These are phyloP conservation scores for Malania oleifera DNA, from an alignment of 164 flowering plant genomes.

Conservation along the genomic window DNA sequence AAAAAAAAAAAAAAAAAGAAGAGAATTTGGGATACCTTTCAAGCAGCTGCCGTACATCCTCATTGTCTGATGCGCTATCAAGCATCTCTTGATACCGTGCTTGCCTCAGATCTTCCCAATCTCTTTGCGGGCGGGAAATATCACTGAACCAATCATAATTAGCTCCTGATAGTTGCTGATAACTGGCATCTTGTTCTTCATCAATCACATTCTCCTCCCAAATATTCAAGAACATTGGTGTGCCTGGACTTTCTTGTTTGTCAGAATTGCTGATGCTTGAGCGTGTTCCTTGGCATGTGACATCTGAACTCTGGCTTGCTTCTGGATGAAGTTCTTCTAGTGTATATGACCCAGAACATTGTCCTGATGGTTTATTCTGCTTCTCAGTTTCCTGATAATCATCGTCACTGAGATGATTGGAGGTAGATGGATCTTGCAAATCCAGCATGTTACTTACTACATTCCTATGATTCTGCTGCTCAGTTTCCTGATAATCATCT, in stretches of 20 bases:
- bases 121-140: constrained; percentile 49
- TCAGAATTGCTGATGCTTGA: constrained; percentile 15
- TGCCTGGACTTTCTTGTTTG: constrained; percentile 18
- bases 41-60: constrained; percentile 63
- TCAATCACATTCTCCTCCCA: constrained; percentile 15
- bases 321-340: constrained; percentile 25
- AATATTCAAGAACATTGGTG: neutral
- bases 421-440: constrained; percentile 9
- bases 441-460: constrained; percentile 5
- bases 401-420: constrained; percentile 13
- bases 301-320: constrained; percentile 16
- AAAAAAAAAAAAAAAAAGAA: neutral
- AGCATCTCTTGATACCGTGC: constrained; percentile 60
- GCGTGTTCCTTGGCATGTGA: constrained; percentile 17
- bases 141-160: constrained; percentile 42
- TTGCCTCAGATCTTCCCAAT: constrained; percentile 56
- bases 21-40: constrained; percentile 39
- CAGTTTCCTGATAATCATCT: constrained; percentile 16
- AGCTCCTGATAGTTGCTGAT: constrained; percentile 10
- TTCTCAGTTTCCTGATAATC: constrained; percentile 18
- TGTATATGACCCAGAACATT: constrained; percentile 13
- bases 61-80: constrained; percentile 36
- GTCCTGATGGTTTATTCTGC: constrained; percentile 3
- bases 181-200: constrained; percentile 25
- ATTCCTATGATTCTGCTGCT: constrained; percentile 14